Evolutionary conservation across 2,329 filamentous ascomycete genomes (phyloP).

Genomic region (Penicillium nordicum): DNA sequence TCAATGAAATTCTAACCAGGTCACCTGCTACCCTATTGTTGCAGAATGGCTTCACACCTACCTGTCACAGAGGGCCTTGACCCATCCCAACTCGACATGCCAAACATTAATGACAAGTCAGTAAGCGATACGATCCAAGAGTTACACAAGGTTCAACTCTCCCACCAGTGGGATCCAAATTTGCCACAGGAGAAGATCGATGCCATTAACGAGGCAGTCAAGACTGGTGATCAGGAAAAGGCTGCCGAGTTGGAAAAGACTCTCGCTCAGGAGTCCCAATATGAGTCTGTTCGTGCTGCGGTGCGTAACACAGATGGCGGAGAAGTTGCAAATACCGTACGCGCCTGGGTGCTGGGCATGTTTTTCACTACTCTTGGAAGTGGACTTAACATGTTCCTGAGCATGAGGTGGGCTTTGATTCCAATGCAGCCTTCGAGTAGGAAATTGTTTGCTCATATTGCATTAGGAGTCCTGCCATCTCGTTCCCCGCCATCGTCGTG

Average conservation of each 20-base stretch:
- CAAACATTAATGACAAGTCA: neutral
- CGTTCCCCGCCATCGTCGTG: slow-evolving; percentile 56
- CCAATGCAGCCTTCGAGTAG: neutral
- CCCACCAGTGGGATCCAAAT: slow-evolving; percentile 56
- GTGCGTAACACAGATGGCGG: slow-evolving; percentile 62
- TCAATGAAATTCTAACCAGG: neutral
- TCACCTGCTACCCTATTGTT: neutral
- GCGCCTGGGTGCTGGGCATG: slow-evolving; percentile 59
- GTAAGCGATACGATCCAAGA: slow-evolving; percentile 1
- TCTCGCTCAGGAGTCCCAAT: slow-evolving; percentile 60
- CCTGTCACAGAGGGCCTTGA: slow-evolving; percentile 1
- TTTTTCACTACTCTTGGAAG: slow-evolving; percentile 55
- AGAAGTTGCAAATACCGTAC: slow-evolving; percentile 58
- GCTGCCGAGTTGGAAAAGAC: slow-evolving; percentile 48
- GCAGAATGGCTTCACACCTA: neutral
- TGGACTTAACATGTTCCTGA: slow-evolving; percentile 57
- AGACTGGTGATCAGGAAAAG: slow-evolving; percentile 56
- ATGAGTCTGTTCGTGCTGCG: slow-evolving; percentile 59
- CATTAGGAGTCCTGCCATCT: slow-evolving; percentile 46
- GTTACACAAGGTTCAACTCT: slow-evolving; percentile 6
- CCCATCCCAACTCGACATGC: neutral
- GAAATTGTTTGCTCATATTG: neutral
- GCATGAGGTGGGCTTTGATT: slow-evolving; percentile 39
- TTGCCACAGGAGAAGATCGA: slow-evolving; percentile 57
- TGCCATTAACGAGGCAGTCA: slow-evolving; percentile 55